Evolutionary conservation across 2,329 filamentous ascomycete genomes (phyloP), one percentile per base, ranked within the genome.

Genomic region (Fusarium piperis): DNA sequence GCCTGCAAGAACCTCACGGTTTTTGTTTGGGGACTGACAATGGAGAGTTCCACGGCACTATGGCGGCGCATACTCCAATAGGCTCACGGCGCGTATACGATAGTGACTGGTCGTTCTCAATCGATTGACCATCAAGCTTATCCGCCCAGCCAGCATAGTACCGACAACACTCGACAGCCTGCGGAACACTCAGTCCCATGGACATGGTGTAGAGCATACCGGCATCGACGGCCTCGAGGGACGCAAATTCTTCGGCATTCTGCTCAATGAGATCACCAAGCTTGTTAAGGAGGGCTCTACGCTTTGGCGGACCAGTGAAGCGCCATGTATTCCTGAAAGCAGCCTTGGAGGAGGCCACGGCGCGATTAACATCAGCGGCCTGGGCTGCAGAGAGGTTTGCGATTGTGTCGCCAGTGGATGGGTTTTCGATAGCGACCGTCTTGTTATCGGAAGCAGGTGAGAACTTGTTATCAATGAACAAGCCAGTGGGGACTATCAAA

Each of bases 21-120:
- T 10, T 12, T 10, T 9, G 20, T 46, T 18, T 7, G 20, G 7
- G 7, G 13, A 13, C 62, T 65, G 30, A 70, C 69, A 72, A 56
- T 89, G 92, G 91, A 70, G 90, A 93, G 78, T 94, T 94, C 91
- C 92, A 94, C 3, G 91, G 91, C 65, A 93, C 93, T 64, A 93
- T 93, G 78, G 85, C 83, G 3, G 86, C 91, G 67, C 91, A 91
- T 0, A 94, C 92, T 51, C 92, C 92, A 36, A 93, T 82, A 2
- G 92, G 91, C 78, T 93, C 82, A 93, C 93, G 80, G 2, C 56
- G 23, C 2, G 65, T 64, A 9, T 60, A 57, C 2, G 65, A 56
- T 0, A 60, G 18, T 5, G 61, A 41, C 33, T 64, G 55, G 3
- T n/a, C 18, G n/a, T 57, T 57, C 18, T 57, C 48, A 32, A 65